phyloP scores from a whole-genome alignment of 2,329 filamentous ascomycete species.

The Calycina herbarum region DNA sequence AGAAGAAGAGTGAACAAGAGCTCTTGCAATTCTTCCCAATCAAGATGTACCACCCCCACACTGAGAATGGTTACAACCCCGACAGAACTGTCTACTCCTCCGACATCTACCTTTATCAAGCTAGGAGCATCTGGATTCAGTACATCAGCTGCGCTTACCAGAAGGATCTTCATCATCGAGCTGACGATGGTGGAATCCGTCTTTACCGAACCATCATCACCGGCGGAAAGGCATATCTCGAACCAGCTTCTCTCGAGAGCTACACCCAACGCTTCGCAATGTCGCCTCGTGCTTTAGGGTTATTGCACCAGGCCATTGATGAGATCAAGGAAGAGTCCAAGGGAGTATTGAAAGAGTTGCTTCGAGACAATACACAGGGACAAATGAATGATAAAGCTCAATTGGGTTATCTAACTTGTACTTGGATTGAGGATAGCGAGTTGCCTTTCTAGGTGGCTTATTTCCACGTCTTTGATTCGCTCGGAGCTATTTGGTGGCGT shows the following conservation, averaged over 20 bases:
- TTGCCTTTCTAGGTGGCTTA: conserved; percentile 52
- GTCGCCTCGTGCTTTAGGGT: conserved; percentile 22
- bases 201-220: conserved; percentile 30
- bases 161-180: conserved; percentile 24
- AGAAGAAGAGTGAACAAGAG: conserved; percentile 27
- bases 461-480: too few relatives aligned
- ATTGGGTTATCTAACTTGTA: conserved; percentile 58
- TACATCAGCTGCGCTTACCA: conserved; percentile 23
- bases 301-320: conserved; percentile 18
- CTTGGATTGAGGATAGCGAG: conserved; percentile 57
- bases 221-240: conserved; percentile 24
- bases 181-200: conserved; percentile 30
- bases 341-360: conserved; percentile 22
- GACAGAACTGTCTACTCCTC: conserved; percentile 31
- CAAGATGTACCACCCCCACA: conserved; percentile 26
- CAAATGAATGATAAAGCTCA: conserved; percentile 1
- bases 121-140: conserved; percentile 29
- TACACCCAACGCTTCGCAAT: conserved; percentile 28
- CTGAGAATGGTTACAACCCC: conserved; percentile 18
- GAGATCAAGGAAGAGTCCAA: conserved; percentile 23
- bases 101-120: conserved; percentile 36
- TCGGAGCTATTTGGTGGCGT: too few relatives aligned
- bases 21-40: conserved; percentile 29
- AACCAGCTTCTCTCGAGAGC: conserved; percentile 12
- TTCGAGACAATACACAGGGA: conserved; percentile 21